A percentile compares a stretch with the other conserved stretches of the same genome.
Evolutionary conservation across 2,329 filamentous ascomycete species (phyloP).

Genomic region (Epichloe brachyelytri): DNA sequence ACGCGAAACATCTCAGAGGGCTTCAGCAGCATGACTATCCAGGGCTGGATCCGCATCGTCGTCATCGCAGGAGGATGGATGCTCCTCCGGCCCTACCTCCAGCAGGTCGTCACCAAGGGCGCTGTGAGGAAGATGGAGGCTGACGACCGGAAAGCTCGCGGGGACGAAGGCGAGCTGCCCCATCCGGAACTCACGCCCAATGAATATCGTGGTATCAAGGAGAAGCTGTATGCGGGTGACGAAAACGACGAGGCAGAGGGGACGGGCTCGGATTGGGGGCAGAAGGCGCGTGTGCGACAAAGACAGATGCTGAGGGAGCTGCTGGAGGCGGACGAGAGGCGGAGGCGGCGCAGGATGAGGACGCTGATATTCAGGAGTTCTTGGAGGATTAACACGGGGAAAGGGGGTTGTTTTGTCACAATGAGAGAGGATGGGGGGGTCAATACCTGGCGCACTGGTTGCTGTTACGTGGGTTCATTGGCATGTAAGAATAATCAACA

Average conservation of each 20-base stretch:
- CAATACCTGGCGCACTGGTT: not conserved
- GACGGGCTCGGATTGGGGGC: slow-evolving; percentile 50
- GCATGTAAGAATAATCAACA: not conserved
- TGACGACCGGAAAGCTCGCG: slow-evolving; percentile 30
- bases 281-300: slow-evolving; percentile 57
- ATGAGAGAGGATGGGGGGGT: not conserved
- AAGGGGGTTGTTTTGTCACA: not conserved
- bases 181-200: slow-evolving; percentile 47
- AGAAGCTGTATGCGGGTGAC: slow-evolving; percentile 40
- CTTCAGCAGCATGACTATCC: slow-evolving; percentile 35
- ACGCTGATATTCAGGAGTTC: slow-evolving; percentile 65
- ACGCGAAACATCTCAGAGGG: slow-evolving; percentile 36
- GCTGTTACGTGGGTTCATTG: not conserved
- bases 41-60: slow-evolving; percentile 55
- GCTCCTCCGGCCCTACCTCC: slow-evolving; percentile 60
- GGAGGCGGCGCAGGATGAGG: slow-evolving; percentile 51
- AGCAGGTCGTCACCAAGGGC: slow-evolving; percentile 50
- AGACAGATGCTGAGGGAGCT: slow-evolving; percentile 52
- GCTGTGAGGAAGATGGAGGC: slow-evolving; percentile 54
- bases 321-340: slow-evolving; percentile 48
- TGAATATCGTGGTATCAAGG: slow-evolving; percentile 44
- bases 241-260: slow-evolving; percentile 32
- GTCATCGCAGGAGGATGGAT: slow-evolving; percentile 61
- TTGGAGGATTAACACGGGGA: slow-evolving; percentile 33
- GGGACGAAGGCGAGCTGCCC: slow-evolving; percentile 2